These are phyloP conservation scores for Galerina sulciceps DNA, from an alignment of 768 basidiomycete genomes.

Conservation along the genomic window DNA sequence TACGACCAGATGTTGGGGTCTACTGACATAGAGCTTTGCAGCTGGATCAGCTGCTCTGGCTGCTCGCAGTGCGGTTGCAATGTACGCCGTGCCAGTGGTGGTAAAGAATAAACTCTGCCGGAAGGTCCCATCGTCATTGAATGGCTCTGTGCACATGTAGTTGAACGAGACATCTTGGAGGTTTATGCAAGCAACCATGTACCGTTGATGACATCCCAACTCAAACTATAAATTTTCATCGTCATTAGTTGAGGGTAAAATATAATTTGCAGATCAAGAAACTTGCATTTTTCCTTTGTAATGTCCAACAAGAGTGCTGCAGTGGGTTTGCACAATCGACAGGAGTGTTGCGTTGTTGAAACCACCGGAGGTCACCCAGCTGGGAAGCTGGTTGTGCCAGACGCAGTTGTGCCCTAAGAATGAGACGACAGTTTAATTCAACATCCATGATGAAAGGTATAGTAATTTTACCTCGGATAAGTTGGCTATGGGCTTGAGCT, in stretches of 20 bases:
- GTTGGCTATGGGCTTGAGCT: slow-evolving; percentile 47
- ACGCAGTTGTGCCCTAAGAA: slow-evolving; percentile 45
- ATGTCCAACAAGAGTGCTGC: slow-evolving; percentile 49
- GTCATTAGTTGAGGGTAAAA: too few relatives aligned
- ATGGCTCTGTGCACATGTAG: slow-evolving; percentile 19
- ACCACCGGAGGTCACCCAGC: slow-evolving; percentile 47
- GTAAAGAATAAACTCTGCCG: slow-evolving; percentile 59
- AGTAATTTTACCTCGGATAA: slow-evolving; percentile 41
- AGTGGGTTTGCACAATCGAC: slow-evolving; percentile 50
- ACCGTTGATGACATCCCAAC: slow-evolving; percentile 60
- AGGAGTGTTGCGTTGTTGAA: slow-evolving; percentile 46
- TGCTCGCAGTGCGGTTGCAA: slow-evolving; percentile 52
- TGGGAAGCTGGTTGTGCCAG: slow-evolving; percentile 57
- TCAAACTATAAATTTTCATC: too few relatives aligned
- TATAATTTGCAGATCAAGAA: too few relatives aligned
- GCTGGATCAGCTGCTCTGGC: slow-evolving; percentile 59
- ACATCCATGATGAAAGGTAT: not conserved
- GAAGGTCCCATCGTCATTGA: slow-evolving; percentile 66
- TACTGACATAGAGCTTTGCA: slow-evolving; percentile 58
- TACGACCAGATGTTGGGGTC: too few relatives aligned
- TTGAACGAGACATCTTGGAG: not conserved
- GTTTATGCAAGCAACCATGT: not conserved
- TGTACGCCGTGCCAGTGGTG: slow-evolving; percentile 49
- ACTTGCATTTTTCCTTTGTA: slow-evolving; percentile 55
- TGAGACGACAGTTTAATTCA: not conserved